These are phyloP conservation scores for Fusarium citri DNA, from an alignment of 2,329 filamentous ascomycete genomes.

Conservation along the genomic window DNA sequence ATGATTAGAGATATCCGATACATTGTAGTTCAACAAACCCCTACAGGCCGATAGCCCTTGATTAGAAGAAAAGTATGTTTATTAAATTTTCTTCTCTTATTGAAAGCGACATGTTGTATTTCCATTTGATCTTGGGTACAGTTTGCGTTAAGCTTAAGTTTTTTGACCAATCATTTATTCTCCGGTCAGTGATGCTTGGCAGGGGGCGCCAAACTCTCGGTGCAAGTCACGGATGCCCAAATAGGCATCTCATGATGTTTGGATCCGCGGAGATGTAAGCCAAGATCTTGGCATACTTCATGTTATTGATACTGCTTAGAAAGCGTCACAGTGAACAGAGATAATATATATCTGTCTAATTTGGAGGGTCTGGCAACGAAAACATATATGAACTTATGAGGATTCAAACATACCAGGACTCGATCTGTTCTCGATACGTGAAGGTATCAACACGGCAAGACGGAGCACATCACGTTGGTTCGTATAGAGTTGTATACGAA, in stretches of 20 bases:
- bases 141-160: conserved; percentile 6
- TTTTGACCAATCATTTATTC: conserved; percentile 9
- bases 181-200: neutral
- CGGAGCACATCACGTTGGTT: neutral
- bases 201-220: conserved; percentile 4
- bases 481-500: neutral
- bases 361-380: neutral
- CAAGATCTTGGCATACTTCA: conserved; percentile 20
- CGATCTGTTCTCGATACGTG: neutral
- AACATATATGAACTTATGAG: neutral
- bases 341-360: neutral
- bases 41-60: neutral
- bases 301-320: neutral
- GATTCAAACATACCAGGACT: neutral
- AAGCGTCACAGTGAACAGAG: neutral
- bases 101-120: neutral
- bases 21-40: neutral
- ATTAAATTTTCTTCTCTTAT: neutral
- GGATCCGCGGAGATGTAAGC: neutral
- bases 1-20: conserved; percentile 9
- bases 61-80: neutral
- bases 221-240: neutral
- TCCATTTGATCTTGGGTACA: neutral
- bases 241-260: conserved; percentile 4
- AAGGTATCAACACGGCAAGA: neutral